Percentiles rank a stretch among this genome's conserved stretches.
Conservation (phyloP, 2,329 filamentous ascomycete species). For the Pseudogymnoascus sp. region DNA sequence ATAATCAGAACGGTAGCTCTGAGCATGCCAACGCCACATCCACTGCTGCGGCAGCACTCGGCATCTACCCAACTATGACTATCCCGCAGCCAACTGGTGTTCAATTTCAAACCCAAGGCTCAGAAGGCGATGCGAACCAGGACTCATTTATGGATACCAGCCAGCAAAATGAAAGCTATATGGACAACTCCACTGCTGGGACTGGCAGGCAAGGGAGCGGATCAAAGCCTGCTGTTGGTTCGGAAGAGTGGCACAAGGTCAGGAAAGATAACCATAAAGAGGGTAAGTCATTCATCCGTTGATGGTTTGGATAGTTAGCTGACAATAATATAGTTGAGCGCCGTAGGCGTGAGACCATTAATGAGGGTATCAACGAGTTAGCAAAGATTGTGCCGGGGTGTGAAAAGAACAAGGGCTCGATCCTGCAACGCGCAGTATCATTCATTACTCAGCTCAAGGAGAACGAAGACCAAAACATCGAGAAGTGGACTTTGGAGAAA, state of each 20-base stretch:
- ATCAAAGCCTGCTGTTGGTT: slow-evolving; percentile 82
- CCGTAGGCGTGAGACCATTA: slow-evolving; percentile 93
- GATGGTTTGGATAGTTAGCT: background rate
- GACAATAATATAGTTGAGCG: slow-evolving; percentile 66
- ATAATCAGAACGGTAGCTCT: slow-evolving; percentile 45
- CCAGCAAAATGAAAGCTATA: slow-evolving; percentile 27
- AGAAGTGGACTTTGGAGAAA: slow-evolving; percentile 90
- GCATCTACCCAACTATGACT: slow-evolving; percentile 43
- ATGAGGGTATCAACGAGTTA: slow-evolving; percentile 96
- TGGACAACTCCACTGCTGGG: slow-evolving; percentile 39
- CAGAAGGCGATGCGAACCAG: slow-evolving; percentile 31
- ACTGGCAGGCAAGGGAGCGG: slow-evolving; percentile 17
- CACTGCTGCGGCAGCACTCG: slow-evolving; percentile 47
- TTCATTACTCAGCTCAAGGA: slow-evolving; percentile 94
- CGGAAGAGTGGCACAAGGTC: slow-evolving; percentile 96
- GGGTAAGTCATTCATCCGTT: slow-evolving; percentile 47
- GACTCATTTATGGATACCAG: slow-evolving; percentile 35
- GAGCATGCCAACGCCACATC: slow-evolving; percentile 42
- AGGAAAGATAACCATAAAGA: slow-evolving; percentile 98
- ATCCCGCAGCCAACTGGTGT: slow-evolving; percentile 48
- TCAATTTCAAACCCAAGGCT: slow-evolving; percentile 39
- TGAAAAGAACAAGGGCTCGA: slow-evolving; percentile 98
- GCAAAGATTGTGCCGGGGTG: slow-evolving; percentile 96
- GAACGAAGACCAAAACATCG: slow-evolving; percentile 87
- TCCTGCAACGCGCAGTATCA: slow-evolving; percentile 83